Conservation (phyloP, 2,329 filamentous ascomycete species). For the Huntiella savannae region DNA sequence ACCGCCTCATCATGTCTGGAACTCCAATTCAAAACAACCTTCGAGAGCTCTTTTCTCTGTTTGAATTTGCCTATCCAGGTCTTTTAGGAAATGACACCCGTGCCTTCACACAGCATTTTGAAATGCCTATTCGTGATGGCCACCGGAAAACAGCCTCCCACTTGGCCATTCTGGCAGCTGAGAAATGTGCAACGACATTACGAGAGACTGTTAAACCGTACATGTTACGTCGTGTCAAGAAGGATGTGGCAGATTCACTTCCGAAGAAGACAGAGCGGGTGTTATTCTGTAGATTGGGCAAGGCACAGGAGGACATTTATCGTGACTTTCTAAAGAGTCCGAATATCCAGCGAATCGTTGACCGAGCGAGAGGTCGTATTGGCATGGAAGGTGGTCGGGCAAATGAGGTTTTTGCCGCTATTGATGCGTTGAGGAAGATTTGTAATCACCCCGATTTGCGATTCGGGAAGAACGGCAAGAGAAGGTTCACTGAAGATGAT, state of each 20-base stretch:
- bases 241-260: conserved; percentile 80
- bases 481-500: not conserved
- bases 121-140: conserved; percentile 80
- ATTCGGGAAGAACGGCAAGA: conserved; percentile 15
- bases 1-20: conserved; percentile 82
- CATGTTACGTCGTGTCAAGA: conserved; percentile 76
- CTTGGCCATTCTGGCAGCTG: conserved; percentile 80
- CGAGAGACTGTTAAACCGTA: conserved; percentile 92
- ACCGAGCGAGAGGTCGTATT: not conserved
- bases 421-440: conserved; percentile 85
- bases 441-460: conserved; percentile 91
- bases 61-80: conserved; percentile 97
- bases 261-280: conserved; percentile 95
- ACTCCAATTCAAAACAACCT: conserved; percentile 97
- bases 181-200: conserved; percentile 80
- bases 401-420: conserved; percentile 44
- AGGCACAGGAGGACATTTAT: conserved; percentile 17
- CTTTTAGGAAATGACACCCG: conserved; percentile 70
- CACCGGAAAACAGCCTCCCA: conserved; percentile 93
- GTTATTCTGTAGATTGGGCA: conserved; percentile 81
- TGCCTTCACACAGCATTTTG: conserved; percentile 78
- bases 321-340: conserved; percentile 10
- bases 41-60: conserved; percentile 86
- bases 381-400: not conserved
- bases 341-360: conserved; percentile 11